A percentile compares a stretch with the other conserved stretches of the same genome.
Evolutionary conservation across 192 early-diverging fungal genomes (phyloP).

Genomic region (Lunasporangiospora selenospora): DNA sequence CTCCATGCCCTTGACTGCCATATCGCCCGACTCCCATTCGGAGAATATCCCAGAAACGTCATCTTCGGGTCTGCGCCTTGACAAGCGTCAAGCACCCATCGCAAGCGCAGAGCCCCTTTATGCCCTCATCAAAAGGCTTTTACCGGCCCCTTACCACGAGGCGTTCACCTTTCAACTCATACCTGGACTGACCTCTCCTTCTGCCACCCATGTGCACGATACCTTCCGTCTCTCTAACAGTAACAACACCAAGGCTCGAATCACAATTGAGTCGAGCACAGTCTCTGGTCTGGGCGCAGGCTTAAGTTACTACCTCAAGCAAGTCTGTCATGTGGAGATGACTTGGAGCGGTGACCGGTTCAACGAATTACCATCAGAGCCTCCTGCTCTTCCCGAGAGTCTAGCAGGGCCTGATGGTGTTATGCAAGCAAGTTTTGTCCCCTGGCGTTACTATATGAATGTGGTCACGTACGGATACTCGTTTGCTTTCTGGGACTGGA

Average conservation of each 20-base stretch:
- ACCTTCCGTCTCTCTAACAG: conserved; percentile 21
- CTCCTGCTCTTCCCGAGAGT: conserved; percentile 1
- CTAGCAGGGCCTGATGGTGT: background rate
- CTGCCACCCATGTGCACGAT: conserved; percentile 27
- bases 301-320: conserved; percentile 31
- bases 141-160: conserved; percentile 19
- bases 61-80: too few species aligned
- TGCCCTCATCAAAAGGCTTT: conserved; percentile 10
- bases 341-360: conserved; percentile 47
- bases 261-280: conserved; percentile 18
- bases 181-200: conserved; percentile 4
- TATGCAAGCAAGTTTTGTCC: conserved; percentile 37
- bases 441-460: conserved; percentile 44
- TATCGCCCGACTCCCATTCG: too few species aligned
- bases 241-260: too few species aligned
- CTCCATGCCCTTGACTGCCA: too few species aligned
- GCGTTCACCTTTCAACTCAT: conserved; percentile 15
- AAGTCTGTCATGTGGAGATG: conserved; percentile 37
- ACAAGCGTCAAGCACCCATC: background rate
- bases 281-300: conserved; percentile 28
- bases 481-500: conserved; percentile 44
- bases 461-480: conserved; percentile 47
- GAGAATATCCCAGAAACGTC: too few species aligned
- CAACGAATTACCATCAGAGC: conserved; percentile 11
- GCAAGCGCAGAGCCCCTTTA: conserved; percentile 1